These are phyloP conservation scores for Berberis thunbergii DNA, from an alignment of 164 flowering plant genomes.

Conservation along the genomic window DNA sequence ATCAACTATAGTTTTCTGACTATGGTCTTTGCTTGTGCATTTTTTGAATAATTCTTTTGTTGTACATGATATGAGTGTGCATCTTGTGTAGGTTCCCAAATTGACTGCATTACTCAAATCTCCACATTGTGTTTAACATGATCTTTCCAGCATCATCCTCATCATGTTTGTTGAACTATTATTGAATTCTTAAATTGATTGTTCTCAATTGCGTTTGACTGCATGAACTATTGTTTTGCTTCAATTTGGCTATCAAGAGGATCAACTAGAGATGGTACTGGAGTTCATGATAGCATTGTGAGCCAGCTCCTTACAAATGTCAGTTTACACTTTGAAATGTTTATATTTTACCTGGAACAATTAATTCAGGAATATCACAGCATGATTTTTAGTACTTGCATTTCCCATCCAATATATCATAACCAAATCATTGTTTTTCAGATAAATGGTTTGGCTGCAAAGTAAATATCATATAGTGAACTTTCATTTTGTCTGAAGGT, in stretches of 20 bases:
- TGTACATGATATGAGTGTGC: too few relatives aligned
- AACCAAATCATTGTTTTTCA: constrained; percentile 12
- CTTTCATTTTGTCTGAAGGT: too few relatives aligned
- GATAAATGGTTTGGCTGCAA: constrained; percentile 82
- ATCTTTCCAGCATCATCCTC: too few relatives aligned
- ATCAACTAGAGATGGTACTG: constrained; percentile 75
- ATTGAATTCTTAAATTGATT: too few relatives aligned
- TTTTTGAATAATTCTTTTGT: too few relatives aligned
- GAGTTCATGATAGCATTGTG: constrained; percentile 71
- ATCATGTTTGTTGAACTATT: too few relatives aligned
- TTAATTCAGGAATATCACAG: background rate
- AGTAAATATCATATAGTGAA: too few relatives aligned
- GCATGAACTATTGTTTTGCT: background rate
- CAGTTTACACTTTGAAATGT: constrained; percentile 6
- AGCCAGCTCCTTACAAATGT: constrained; percentile 74
- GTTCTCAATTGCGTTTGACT: background rate
- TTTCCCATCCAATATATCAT: background rate
- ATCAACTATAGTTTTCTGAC: too few relatives aligned
- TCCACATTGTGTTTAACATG: too few relatives aligned
- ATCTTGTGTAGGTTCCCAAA: too few relatives aligned
- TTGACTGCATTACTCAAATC: too few relatives aligned
- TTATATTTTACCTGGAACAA: background rate
- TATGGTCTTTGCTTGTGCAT: too few relatives aligned
- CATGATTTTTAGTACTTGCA: background rate
- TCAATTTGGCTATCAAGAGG: constrained; percentile 50